Percentiles rank a stretch among this genome's conserved stretches.
Evolutionary conservation across 1,284 basidiomycete genomes (phyloP).

Genomic region (Bjerkandera adusta): DNA sequence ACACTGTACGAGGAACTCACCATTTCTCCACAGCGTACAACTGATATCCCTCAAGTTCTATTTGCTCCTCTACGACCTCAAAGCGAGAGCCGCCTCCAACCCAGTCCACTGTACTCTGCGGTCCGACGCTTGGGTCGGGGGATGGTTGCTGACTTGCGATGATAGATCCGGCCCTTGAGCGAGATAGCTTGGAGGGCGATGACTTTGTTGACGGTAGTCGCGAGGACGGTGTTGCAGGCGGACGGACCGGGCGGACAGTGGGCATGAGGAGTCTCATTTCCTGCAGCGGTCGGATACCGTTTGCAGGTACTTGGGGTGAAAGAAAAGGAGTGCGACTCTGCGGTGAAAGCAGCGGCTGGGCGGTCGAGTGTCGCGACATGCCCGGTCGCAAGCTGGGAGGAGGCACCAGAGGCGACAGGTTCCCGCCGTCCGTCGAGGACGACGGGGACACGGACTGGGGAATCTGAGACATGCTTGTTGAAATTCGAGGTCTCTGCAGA

Average conservation of each 20-base stretch:
- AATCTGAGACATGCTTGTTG: conserved; percentile 12
- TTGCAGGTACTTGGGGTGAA: conserved; percentile 1
- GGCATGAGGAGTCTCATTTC: conserved; percentile 27
- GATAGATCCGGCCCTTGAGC: conserved; percentile 27
- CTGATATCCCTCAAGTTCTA: conserved; percentile 61
- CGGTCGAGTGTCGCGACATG: conserved; percentile 6
- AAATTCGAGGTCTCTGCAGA: conserved; percentile 12
- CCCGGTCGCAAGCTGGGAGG: conserved; percentile 7
- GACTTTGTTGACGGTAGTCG: conserved; percentile 17
- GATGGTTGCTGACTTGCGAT: conserved; percentile 17
- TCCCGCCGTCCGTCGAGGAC: conserved; percentile 12
- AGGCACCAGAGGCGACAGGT: conserved; percentile 8
- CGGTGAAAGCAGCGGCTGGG: conserved; percentile 7
- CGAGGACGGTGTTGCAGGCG: conserved; percentile 14
- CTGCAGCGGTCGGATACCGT: not conserved
- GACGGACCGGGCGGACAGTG: conserved; percentile 23
- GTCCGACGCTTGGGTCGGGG: conserved; percentile 18
- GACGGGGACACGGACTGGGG: conserved; percentile 11
- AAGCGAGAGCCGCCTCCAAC: conserved; percentile 38
- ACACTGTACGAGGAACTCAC: conserved; percentile 34
- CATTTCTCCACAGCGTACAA: conserved; percentile 84
- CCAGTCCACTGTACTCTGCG: conserved; percentile 29
- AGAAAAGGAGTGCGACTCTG: conserved; percentile 6
- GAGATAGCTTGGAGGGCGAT: conserved; percentile 22
- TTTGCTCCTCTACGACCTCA: conserved; percentile 43